These are phyloP conservation scores for Ascochyta lentis DNA, from an alignment of 2,329 filamentous ascomycete genomes.

Conservation along the genomic window DNA sequence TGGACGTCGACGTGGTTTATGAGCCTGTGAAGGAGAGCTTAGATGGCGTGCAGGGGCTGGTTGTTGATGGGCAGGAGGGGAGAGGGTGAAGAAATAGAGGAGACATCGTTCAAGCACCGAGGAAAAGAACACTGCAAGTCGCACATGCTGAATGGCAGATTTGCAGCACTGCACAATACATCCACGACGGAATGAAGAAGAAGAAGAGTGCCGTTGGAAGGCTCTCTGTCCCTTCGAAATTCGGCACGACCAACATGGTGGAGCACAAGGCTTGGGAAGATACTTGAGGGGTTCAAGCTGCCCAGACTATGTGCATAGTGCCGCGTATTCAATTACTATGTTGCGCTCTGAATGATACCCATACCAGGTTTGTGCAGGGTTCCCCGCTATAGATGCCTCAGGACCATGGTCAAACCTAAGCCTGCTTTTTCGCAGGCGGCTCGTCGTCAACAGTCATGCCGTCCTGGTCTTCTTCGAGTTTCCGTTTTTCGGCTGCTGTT, in stretches of 20 bases:
- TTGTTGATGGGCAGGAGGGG: conserved; percentile 51
- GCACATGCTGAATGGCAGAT: background rate
- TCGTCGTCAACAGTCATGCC: conserved; percentile 1
- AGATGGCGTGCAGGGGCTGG: conserved; percentile 73
- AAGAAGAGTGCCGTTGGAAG: background rate
- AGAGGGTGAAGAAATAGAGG: conserved; percentile 10
- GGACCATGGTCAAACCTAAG: background rate
- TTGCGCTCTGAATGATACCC: background rate
- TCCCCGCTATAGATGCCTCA: background rate
- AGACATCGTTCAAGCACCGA: background rate
- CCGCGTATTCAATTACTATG: background rate
- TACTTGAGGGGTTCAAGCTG: background rate
- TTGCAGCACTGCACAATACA: background rate
- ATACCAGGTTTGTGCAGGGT: background rate
- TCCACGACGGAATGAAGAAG: background rate
- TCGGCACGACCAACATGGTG: background rate
- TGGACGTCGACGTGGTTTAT: conserved; percentile 83
- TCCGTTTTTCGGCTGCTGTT: conserved; percentile 33
- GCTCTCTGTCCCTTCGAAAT: background rate
- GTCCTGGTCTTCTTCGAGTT: conserved; percentile 23
- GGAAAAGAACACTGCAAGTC: background rate
- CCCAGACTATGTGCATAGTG: background rate
- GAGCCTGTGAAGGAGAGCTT: conserved; percentile 50
- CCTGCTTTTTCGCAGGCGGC: conserved; percentile 15
- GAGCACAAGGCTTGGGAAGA: background rate